Percentiles rank a stretch among this genome's conserved stretches.
Evolutionary conservation across 257 asterid genomes (phyloP).

Genomic region (Leonotis leonurus): DNA sequence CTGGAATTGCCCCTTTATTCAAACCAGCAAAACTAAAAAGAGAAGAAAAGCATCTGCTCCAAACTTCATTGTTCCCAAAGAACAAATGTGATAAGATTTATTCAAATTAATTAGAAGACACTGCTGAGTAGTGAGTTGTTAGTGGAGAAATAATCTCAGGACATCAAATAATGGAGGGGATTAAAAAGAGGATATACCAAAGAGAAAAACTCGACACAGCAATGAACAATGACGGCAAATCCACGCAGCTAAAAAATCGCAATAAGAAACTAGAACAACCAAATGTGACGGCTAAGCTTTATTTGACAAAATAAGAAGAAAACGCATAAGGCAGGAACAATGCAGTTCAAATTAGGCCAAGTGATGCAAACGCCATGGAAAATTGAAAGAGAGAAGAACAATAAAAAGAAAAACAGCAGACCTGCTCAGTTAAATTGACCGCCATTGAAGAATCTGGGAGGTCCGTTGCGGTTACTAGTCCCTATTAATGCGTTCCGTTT

Average conservation of each 20-base stretch:
- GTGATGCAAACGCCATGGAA: not conserved
- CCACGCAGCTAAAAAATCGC: not conserved
- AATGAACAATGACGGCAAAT: constrained; percentile 4
- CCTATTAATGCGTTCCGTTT: constrained; percentile 5
- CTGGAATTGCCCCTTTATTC: not conserved
- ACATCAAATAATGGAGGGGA: not conserved
- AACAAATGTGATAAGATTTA: not conserved
- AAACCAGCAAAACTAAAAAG: not conserved
- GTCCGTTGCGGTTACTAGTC: not conserved
- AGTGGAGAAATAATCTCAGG: not conserved
- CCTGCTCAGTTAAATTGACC: constrained; percentile 28
- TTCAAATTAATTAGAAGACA: not conserved
- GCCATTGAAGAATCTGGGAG: constrained; percentile 25
- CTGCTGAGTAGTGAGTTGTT: not conserved
- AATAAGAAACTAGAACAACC: constrained; percentile 1
- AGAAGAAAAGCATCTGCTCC: not conserved
- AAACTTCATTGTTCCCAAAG: not conserved
- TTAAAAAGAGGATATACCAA: not conserved
- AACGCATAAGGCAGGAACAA: not conserved
- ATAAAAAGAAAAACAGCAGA: not conserved
- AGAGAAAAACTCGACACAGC: not conserved
- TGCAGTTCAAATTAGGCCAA: constrained; percentile 4
- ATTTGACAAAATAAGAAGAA: not conserved
- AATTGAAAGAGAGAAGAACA: not conserved
- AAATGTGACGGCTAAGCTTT: constrained; percentile 2